Evolutionary conservation across 208 protist genomes (phyloP), one percentile per base, ranked within the genome.

Genomic region (Leishmania amazonensis): DNA sequence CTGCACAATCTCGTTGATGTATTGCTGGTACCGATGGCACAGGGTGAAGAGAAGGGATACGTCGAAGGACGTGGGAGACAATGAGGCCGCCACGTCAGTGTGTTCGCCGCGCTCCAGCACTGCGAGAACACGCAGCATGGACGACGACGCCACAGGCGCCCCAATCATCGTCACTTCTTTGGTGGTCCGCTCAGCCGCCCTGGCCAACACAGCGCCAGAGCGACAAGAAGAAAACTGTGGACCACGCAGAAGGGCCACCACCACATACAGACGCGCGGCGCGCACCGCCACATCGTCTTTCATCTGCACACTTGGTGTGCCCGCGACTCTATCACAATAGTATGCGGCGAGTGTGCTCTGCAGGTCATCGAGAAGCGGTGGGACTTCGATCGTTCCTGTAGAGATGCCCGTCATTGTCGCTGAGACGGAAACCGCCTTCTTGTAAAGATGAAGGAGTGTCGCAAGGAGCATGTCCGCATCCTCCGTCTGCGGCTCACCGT

Each of bases 1-100:
- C 24, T 51, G 57, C 57, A 49, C 58, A 15, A 62, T 51, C 45
- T 57, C 45, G 15, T 42, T 5, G 7, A 85, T 49, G 54, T 76
- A 60, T 17, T 68, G 9, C 49, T 85, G 77, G 72, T 80, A 85
- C 24, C 47, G 58, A 21, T 57, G 28, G 28, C 82, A 85, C 47
- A 85, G 57, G 3, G 47, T 57, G 21, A 1, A 28, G 17, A 81
- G 78, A 11, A 82, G 51, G 24, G 24, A 11, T 3, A 28, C 15
- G n/a, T 31, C 11, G 54, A 24, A 54, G 28, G 45, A 31, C 35
- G 62, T 40, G 2, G 51, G 15, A 17, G 42, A 4, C 7, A 31
- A 17, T 1, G 24, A 6, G 24, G 72, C 19, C n/a, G 38, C 57
- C 57, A 51, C 73, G 38, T 17, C 13, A 17, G 49, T 45, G 40